Evolutionary conservation across 2,329 filamentous ascomycete species (phyloP).

Genomic region (Orbilia javanica): DNA sequence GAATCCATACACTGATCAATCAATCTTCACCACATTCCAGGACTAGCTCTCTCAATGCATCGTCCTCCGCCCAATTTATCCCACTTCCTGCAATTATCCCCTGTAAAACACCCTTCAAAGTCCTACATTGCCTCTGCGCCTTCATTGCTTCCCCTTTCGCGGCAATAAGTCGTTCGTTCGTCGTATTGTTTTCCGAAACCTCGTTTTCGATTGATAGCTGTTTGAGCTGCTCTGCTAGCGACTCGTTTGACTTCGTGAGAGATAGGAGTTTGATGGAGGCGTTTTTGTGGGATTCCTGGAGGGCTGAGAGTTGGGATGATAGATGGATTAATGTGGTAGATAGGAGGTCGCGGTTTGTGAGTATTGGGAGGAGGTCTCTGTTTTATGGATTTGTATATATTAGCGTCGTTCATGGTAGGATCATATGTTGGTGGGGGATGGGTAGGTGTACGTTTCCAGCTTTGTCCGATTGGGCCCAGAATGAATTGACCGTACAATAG

Average conservation of each 20-base stretch:
- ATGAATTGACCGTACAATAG: slow-evolving; percentile 50
- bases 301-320: slow-evolving; percentile 30
- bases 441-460: slow-evolving; percentile 42
- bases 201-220: slow-evolving; percentile 40
- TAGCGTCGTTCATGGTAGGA: background rate
- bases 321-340: slow-evolving; percentile 49
- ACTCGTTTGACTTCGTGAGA: slow-evolving; percentile 37
- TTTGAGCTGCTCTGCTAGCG: slow-evolving; percentile 37
- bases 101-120: slow-evolving; percentile 82
- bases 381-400: background rate
- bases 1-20: background rate
- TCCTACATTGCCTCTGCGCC: slow-evolving; percentile 77
- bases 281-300: slow-evolving; percentile 26
- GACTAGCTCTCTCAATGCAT: slow-evolving; percentile 76
- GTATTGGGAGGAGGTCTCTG: slow-evolving; percentile 54
- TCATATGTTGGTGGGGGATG: background rate
- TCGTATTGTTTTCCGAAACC: slow-evolving; percentile 47
- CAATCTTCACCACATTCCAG: slow-evolving; percentile 68
- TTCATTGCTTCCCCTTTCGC: slow-evolving; percentile 73
- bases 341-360: slow-evolving; percentile 47
- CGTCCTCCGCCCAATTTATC: slow-evolving; percentile 81
- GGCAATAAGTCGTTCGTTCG: slow-evolving; percentile 34
- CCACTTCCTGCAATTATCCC: slow-evolving; percentile 84
- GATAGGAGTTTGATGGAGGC: slow-evolving; percentile 23
- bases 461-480: slow-evolving; percentile 54